Conservation (phyloP, 129 eudicot species). For the Kitagawia praeruptora region DNA sequence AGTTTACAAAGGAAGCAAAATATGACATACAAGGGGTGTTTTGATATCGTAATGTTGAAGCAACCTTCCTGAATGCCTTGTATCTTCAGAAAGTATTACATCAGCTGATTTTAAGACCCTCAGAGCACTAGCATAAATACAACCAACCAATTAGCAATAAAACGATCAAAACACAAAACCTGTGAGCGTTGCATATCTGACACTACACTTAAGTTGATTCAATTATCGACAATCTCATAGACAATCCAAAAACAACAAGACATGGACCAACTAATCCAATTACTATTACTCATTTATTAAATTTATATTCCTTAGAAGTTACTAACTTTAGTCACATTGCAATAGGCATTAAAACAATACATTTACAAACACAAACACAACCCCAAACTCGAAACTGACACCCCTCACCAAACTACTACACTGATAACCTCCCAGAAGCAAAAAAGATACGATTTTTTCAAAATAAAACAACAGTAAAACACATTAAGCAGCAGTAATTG, state of each 20-base stretch:
- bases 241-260: not conserved
- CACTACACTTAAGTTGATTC: not conserved
- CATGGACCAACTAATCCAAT: not conserved
- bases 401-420: too few species aligned
- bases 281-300: not conserved
- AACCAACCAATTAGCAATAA: not conserved
- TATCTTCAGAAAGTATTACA: constrained; percentile 91
- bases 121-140: constrained; percentile 48
- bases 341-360: not conserved
- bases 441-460: not conserved
- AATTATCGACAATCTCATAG: not conserved
- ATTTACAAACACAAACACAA: not conserved
- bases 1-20: not conserved
- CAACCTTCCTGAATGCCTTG: constrained; percentile 87
- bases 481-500: too few species aligned
- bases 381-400: not conserved
- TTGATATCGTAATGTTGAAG: constrained; percentile 70
- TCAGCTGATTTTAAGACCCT: constrained; percentile 76
- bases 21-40: constrained; percentile 68
- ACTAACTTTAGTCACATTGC: not conserved
- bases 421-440: not conserved
- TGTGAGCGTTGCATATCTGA: not conserved
- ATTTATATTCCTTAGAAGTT: not conserved
- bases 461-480: too few species aligned
- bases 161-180: too few species aligned